These are phyloP conservation scores for Phellinidium pouzarii DNA, from an alignment of 1,284 basidiomycete species.

Conservation along the genomic window DNA sequence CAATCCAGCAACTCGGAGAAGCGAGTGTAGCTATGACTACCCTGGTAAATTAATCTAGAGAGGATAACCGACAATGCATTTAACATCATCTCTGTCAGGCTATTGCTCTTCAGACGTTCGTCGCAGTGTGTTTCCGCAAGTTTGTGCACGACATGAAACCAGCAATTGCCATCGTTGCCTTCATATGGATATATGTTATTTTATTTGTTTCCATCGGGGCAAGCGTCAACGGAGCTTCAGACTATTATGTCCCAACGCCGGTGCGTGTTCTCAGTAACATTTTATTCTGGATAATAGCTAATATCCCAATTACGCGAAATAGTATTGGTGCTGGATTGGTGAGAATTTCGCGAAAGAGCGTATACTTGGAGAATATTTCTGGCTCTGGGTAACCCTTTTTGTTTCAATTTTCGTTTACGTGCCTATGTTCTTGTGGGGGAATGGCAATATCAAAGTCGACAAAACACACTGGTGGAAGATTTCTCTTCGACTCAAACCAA, in stretches of 20 bases:
- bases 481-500: neutral
- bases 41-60: slow-evolving; percentile 25
- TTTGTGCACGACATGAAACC: slow-evolving; percentile 22
- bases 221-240: slow-evolving; percentile 21
- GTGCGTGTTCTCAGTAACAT: slow-evolving; percentile 24
- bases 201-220: slow-evolving; percentile 31
- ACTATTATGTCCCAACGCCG: slow-evolving; percentile 31
- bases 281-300: neutral
- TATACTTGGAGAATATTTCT: slow-evolving; percentile 36
- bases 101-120: slow-evolving; percentile 33
- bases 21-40: slow-evolving; percentile 35
- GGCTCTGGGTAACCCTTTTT: slow-evolving; percentile 37
- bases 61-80: neutral
- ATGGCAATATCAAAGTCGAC: slow-evolving; percentile 32
- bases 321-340: slow-evolving; percentile 43
- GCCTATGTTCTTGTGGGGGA: slow-evolving; percentile 33
- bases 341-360: slow-evolving; percentile 28
- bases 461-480: slow-evolving; percentile 32
- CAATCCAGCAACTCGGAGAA: slow-evolving; percentile 35
- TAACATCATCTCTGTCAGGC: slow-evolving; percentile 20
- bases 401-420: slow-evolving; percentile 32
- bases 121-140: slow-evolving; percentile 31
- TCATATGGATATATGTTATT: slow-evolving; percentile 32
- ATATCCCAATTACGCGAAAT: neutral
- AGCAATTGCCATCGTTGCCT: slow-evolving; percentile 26